Conservation (phyloP, 2,329 filamentous ascomycete genomes). For the Mollisia scopiformis region DNA sequence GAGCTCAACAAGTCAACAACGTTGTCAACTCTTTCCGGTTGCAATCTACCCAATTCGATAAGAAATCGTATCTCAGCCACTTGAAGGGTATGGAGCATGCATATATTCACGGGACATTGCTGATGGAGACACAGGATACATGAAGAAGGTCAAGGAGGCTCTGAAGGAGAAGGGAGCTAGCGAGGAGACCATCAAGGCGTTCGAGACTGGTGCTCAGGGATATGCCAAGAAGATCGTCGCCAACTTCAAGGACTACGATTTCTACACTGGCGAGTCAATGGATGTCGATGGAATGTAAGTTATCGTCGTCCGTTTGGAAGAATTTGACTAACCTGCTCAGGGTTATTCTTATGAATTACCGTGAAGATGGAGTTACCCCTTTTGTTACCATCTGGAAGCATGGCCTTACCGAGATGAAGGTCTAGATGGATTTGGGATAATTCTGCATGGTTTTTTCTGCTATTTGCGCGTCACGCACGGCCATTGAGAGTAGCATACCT, state of each 20-base stretch:
- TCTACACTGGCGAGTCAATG: slow-evolving; percentile 91
- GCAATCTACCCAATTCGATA: slow-evolving; percentile 77
- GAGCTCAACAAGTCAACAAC: slow-evolving; percentile 80
- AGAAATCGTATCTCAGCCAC: slow-evolving; percentile 82
- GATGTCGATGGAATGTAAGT: slow-evolving; percentile 91
- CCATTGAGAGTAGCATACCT: neutral
- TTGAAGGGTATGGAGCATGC: slow-evolving; percentile 72
- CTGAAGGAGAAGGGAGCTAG: slow-evolving; percentile 65
- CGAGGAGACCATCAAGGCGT: slow-evolving; percentile 71
- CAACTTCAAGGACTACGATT: slow-evolving; percentile 97
- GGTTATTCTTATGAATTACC: slow-evolving; percentile 93
- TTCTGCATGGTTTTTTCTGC: neutral
- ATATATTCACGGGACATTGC: slow-evolving; percentile 8
- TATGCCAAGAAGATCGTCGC: slow-evolving; percentile 79
- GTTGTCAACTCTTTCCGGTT: slow-evolving; percentile 92
- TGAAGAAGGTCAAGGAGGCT: slow-evolving; percentile 81
- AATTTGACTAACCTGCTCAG: slow-evolving; percentile 13
- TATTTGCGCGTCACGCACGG: neutral
- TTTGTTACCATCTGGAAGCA: slow-evolving; percentile 95
- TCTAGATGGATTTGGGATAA: slow-evolving; percentile 57
- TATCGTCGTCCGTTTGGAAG: slow-evolving; percentile 8
- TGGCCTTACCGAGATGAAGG: slow-evolving; percentile 87
- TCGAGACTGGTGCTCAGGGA: slow-evolving; percentile 73
- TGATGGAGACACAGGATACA: slow-evolving; percentile 66
- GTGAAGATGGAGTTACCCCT: slow-evolving; percentile 91